phyloP scores from a whole-genome alignment of 2,329 filamentous ascomycete genomes.

The Clonostachys rosea region DNA sequence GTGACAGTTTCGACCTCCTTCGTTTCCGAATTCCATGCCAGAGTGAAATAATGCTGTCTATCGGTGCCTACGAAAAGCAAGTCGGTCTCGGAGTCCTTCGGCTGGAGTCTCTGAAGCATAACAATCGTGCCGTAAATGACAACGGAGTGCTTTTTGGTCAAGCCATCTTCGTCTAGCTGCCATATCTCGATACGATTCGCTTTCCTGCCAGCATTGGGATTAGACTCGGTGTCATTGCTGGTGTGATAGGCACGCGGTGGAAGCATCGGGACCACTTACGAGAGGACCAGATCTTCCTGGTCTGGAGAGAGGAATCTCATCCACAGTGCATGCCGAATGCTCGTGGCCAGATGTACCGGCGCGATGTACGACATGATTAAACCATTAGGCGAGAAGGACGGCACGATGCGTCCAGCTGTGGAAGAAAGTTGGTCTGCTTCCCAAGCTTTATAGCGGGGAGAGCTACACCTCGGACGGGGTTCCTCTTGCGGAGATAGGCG shows the following conservation, averaged over 20 bases:
- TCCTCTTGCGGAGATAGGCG: no score
- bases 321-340: conserved; percentile 82
- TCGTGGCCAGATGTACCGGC: conserved; percentile 88
- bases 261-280: conserved; percentile 52
- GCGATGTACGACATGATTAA: conserved; percentile 82
- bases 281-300: conserved; percentile 79
- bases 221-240: background rate
- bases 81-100: conserved; percentile 69
- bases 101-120: conserved; percentile 76
- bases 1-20: conserved; percentile 45
- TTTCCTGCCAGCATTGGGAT: conserved; percentile 48
- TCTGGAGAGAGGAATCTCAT: conserved; percentile 69
- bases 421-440: no score
- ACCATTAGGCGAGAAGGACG: no score
- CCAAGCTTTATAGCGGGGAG: no score
- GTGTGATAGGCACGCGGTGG: background rate
- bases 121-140: conserved; percentile 81
- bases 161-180: conserved; percentile 58
- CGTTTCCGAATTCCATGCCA: conserved; percentile 69
- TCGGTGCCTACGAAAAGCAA: conserved; percentile 92
- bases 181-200: conserved; percentile 85
- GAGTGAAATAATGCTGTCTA: conserved; percentile 83
- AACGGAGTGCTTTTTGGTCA: conserved; percentile 62
- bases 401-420: no score
- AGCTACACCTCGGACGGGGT: no score